phyloP scores from a whole-genome alignment of 202 grass and related monocot genomes.

The Zoysia matrella region DNA sequence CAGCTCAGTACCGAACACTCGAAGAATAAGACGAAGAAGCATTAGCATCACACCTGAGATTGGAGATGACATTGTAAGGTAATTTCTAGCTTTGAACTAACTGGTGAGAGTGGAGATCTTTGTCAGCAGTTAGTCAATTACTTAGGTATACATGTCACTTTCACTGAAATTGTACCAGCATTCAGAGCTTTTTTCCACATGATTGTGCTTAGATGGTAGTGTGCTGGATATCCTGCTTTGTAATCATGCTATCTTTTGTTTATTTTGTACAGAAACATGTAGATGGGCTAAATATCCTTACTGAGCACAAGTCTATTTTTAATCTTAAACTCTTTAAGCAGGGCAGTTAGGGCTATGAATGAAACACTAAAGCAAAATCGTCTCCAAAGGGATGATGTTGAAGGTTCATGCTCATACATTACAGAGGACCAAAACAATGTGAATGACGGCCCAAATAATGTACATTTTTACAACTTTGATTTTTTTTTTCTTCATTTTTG shows the following conservation, averaged over 20 bases:
- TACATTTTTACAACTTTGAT: slow-evolving; percentile 43
- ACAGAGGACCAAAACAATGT: slow-evolving; percentile 50
- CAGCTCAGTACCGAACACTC: slow-evolving; percentile 66
- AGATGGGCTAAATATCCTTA: slow-evolving; percentile 21
- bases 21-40: slow-evolving; percentile 90
- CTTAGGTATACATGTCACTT: slow-evolving; percentile 31
- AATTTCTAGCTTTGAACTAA: slow-evolving; percentile 42
- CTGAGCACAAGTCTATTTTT: slow-evolving; percentile 31
- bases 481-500: slow-evolving; percentile 35
- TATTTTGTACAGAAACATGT: neutral
- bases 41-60: slow-evolving; percentile 99
- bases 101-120: slow-evolving; percentile 21
- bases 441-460: slow-evolving; percentile 60
- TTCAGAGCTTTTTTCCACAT: neutral
- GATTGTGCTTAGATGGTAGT: slow-evolving; percentile 30
- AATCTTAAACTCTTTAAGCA: slow-evolving; percentile 54
- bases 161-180: slow-evolving; percentile 33
- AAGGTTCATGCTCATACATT: slow-evolving; percentile 70
- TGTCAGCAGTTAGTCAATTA: slow-evolving; percentile 9
- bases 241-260: slow-evolving; percentile 2
- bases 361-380: slow-evolving; percentile 99
- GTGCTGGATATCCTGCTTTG: slow-evolving; percentile 39
- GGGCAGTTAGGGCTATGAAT: slow-evolving; percentile 98
- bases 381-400: slow-evolving; percentile 80
- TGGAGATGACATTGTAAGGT: slow-evolving; percentile 99